Evolutionary conservation across 371 early-diverging fungal species (phyloP), one percentile per base, ranked within the genome.

Genomic region (Fennellomyces sp.): DNA sequence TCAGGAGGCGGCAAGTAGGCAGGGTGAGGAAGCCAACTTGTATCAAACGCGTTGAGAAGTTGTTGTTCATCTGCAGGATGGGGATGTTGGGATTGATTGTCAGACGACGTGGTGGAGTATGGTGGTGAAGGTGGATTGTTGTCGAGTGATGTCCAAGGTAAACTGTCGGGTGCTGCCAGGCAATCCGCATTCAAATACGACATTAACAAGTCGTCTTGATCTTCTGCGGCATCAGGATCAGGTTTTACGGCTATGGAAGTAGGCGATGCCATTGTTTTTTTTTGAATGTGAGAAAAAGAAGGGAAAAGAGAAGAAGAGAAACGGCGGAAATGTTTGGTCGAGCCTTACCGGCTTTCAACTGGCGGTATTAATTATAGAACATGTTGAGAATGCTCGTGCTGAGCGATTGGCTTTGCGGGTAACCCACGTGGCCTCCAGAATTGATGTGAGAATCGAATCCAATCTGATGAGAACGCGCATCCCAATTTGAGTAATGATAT

Each of bases 151-250:
- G 42, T 29, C 28, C 55, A 41, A 8, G 39, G 42, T 36, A 33
- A 55, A 30, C 48, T 56, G 29, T 72, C 72, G 26, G 45, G 45
- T 0, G 69, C 48, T 17, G 72, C 48, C 7, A 76, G 52, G 52
- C 64, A 75, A 51, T 78, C 79, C 33, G 71, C 52, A 56, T 75
- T 75, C 45, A 78, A 41, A 35, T 75, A 78, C 27, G 69, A 68
- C 71, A 78, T 66, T 48, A 78, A 54, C n/a, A 78, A 55, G 21
- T 54, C 55, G 55, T 54, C 55, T 27, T 54, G 55, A 5, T 54
- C 55, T 39, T 54, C 28, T 38, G 36, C 39, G 5, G 19, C 36
- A 27, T 54, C 55, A 39, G 55, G 55, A 25, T 54, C 55, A 17
- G 55, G 21, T 54, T 54, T 54, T 3, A 54, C 19, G 2, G 55